Conservation (phyloP, 2,329 filamentous ascomycete genomes). For the Bipolaris oryzae region DNA sequence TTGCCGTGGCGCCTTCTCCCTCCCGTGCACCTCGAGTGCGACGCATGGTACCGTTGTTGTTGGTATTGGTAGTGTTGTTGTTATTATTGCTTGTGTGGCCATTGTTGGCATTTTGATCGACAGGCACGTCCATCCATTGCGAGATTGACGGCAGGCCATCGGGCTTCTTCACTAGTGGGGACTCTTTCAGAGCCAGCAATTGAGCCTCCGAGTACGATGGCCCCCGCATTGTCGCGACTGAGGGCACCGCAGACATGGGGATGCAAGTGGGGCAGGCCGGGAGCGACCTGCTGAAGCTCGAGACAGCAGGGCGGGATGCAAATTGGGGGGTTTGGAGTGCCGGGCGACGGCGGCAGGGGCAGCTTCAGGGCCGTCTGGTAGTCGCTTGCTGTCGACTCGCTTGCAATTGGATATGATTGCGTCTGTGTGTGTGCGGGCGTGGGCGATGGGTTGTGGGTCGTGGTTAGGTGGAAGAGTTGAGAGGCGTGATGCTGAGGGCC, state of each 20-base stretch:
- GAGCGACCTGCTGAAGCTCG: conserved; percentile 7
- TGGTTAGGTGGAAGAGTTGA: conserved; percentile 3
- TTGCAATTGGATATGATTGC: conserved; percentile 20
- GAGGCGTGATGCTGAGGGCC: conserved; percentile 2
- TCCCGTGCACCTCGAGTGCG: conserved; percentile 36
- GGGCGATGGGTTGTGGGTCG: conserved; percentile 17
- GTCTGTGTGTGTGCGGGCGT: conserved; percentile 21
- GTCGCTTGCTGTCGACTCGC: conserved; percentile 25
- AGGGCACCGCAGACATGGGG: conserved; percentile 14
- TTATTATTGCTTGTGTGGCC: conserved; percentile 32
- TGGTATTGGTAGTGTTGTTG: conserved; percentile 21
- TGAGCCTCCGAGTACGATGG: conserved; percentile 73
- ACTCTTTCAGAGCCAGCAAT: conserved; percentile 76
- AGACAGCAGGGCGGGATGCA: conserved; percentile 3
- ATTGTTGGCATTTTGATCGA: conserved; percentile 36
- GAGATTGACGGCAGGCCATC: conserved; percentile 79
- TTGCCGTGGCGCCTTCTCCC: conserved; percentile 30
- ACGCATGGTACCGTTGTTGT: conserved; percentile 32
- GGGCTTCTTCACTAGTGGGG: conserved; percentile 83
- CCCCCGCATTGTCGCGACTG: conserved; percentile 36
- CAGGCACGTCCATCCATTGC: conserved; percentile 89
- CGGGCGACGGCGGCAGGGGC: conserved; percentile 17
- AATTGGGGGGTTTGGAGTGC: conserved; percentile 10
- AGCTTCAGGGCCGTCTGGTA: conserved; percentile 25
- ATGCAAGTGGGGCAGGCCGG: conserved; percentile 24